Evolutionary conservation across 169 alveolate genomes (phyloP).

Genomic region (Cryptosporidium sp.): DNA sequence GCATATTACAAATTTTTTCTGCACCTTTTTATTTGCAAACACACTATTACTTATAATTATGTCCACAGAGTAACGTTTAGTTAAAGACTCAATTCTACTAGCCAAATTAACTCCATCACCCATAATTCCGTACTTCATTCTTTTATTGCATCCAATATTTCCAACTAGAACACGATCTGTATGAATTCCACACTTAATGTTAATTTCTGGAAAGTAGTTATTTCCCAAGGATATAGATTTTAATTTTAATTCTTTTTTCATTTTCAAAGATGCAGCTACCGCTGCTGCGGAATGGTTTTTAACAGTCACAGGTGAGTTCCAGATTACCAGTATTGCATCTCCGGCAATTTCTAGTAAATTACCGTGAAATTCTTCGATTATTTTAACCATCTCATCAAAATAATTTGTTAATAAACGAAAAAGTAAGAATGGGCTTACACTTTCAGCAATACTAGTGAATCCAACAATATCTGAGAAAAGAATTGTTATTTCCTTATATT

Average conservation of each 20-base stretch:
- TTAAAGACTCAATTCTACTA: conserved; percentile 68
- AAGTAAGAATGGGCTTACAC: conserved; percentile 8
- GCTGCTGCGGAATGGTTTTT: conserved; percentile 66
- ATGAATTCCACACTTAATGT: conserved; percentile 63
- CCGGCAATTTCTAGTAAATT: conserved; percentile 72
- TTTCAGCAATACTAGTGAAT: conserved; percentile 62
- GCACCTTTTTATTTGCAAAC: background rate
- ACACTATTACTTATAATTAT: conserved; percentile 53
- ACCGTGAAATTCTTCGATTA: conserved; percentile 52
- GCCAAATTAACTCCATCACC: conserved; percentile 77
- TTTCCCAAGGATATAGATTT: background rate
- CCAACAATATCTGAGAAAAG: conserved; percentile 72
- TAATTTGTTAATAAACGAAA: conserved; percentile 29
- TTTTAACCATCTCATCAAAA: conserved; percentile 46
- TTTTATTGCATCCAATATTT: conserved; percentile 64
- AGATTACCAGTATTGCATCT: conserved; percentile 73
- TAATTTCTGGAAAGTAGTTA: conserved; percentile 5
- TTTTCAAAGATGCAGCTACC: conserved; percentile 40
- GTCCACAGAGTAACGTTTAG: conserved; percentile 55
- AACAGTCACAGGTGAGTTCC: conserved; percentile 75
- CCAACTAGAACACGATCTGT: conserved; percentile 73
- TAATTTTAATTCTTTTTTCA: conserved; percentile 38
- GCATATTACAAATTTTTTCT: conserved; percentile 37
- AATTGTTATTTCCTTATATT: conserved; percentile 42
- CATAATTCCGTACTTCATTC: conserved; percentile 76